Evolutionary conservation across 2,329 filamentous ascomycete species (phyloP), one percentile per base, ranked within the genome.

Genomic region (Truncatella angustata): DNA sequence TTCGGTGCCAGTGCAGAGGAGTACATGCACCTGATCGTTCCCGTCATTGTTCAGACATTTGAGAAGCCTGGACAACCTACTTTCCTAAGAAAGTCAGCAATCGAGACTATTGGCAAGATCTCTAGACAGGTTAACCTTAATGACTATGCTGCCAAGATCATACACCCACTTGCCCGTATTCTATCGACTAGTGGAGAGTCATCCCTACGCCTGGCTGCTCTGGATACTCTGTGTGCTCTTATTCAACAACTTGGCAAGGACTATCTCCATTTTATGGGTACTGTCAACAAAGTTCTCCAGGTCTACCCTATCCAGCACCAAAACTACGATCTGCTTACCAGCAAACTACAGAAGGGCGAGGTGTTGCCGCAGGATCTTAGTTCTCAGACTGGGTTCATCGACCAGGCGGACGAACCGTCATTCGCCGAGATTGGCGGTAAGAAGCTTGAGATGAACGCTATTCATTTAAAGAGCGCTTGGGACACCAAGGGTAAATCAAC

Each of bases 21-120:
- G 68, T 99, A 99, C 69, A 99, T 99, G 94, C 94, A 99, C 67
- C 79, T 99, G 49, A 97, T 99, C 59, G 90, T 99, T 48, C 94
- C 94, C 0, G 91, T 96, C 32, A 91, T 99, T 63, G 92, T 99
- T 7, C 86, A 88, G 40, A 88, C 96, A 45, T 97, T 99, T 64
- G 93, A 99, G 67, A 95, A 91, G 64, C 83, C 88, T 28, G 86
- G 88, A 10, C 90, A 95, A 57, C 91, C 91, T 6, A 76, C 82
- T 1, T 87, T 87, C 54, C 84, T 97, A 44, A 83, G 91, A 49
- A 95, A 91, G 69, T 85, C 86, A 21, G 93, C 93, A 0, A 97
- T 99, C 59, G 95, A 99, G 63, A 96, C 91, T 0, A 86, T 99
- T 54, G 93, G 91, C 20, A 93, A 94, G 66, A 85, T 99, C 16